Conservation (phyloP, 2,329 filamentous ascomycete genomes). For the Didymella pomorum region DNA sequence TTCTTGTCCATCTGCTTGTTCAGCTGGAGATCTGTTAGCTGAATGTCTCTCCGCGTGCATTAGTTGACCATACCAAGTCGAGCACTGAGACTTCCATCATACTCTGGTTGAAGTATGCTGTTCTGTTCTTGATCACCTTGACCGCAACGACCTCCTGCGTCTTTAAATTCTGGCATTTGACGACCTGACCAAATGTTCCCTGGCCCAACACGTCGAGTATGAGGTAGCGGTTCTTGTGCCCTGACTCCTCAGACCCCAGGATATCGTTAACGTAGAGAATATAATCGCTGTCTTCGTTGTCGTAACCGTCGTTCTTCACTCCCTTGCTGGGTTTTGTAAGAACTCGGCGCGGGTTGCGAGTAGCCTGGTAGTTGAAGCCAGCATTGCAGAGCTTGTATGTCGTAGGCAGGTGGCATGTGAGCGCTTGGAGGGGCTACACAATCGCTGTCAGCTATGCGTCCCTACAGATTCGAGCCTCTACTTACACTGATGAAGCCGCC, state of each 20-base stretch:
- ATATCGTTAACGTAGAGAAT: constrained; percentile 99
- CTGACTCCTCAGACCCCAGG: constrained; percentile 94
- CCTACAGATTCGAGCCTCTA: constrained; percentile 15
- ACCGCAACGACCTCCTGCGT: constrained; percentile 98
- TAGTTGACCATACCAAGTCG: constrained; percentile 72
- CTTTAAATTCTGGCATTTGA: constrained; percentile 98
- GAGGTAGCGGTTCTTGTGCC: constrained; percentile 98
- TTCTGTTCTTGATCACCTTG: constrained; percentile 99
- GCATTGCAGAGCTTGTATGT: constrained; percentile 99
- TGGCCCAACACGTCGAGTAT: constrained; percentile 97
- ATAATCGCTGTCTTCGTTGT: constrained; percentile 99
- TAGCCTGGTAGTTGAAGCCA: constrained; percentile 98
- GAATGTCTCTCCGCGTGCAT: constrained; percentile 33
- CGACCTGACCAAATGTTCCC: constrained; percentile 97
- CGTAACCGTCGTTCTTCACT: constrained; percentile 96
- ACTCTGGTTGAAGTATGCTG: constrained; percentile 99
- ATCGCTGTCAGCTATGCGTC: constrained; percentile 27
- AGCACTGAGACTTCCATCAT: constrained; percentile 99
- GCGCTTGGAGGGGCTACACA: constrained; percentile 84
- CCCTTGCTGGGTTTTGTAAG: constrained; percentile 99
- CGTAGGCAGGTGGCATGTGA: constrained; percentile 90
- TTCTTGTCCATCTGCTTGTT: constrained; percentile 99
- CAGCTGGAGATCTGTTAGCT: constrained; percentile 63
- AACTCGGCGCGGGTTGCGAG: constrained; percentile 91
- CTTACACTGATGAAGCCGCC: constrained; percentile 97